Base-by-base conservation (phyloP, 2,329 filamentous ascomycete genomes). In the Nemania bipapillata region DNA sequence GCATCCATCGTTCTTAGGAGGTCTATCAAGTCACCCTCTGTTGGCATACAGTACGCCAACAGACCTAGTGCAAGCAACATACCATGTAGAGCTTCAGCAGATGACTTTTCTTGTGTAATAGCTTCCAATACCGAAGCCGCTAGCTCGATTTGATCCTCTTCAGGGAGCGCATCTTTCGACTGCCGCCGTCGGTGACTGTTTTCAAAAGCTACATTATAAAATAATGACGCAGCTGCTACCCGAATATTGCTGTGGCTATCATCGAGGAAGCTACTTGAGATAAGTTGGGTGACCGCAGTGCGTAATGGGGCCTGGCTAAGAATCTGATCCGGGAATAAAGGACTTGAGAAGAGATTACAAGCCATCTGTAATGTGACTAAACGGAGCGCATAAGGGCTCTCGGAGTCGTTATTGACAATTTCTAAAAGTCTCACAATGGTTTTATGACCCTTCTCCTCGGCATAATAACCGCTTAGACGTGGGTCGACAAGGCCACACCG, bases 261-360 rank as follows among this genome's bases (percentile, higher is more conserved):
- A 74, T 97, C 94, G 0, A 97, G 85, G 28, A 98, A 89, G 70
- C 91, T 93, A 1, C 89, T 88, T 0, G 92, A 92, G 22, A 96
- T 86, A 15, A 97, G 85, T 67, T 87, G 84, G 1, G 92, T 89
- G 30, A 95, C 82, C 0, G 88, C 83, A 1, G 82, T 78, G 5
- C 89, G 86, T 57, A 94, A 79, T 24, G 74, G 60, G 1, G 80
- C 79, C 50, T 86, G 81, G 1, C 81, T 79, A 6, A 92, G 82
- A 8, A 94, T 83, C 69, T 90, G 86, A 2, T 88, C 85, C 0
- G 89, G 84, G 75, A 91, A 96, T 0, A 97, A 83, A 0, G 88
- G 86, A 0, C 90, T 91, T 0, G 88, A 90, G 81, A 97, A 97
- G 49, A 97, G 83, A 75, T 97, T 97, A 81, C 93, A 96, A 1